Conservation (phyloP, 345 rosid species). For the Chamaenerion angustifolium region DNA sequence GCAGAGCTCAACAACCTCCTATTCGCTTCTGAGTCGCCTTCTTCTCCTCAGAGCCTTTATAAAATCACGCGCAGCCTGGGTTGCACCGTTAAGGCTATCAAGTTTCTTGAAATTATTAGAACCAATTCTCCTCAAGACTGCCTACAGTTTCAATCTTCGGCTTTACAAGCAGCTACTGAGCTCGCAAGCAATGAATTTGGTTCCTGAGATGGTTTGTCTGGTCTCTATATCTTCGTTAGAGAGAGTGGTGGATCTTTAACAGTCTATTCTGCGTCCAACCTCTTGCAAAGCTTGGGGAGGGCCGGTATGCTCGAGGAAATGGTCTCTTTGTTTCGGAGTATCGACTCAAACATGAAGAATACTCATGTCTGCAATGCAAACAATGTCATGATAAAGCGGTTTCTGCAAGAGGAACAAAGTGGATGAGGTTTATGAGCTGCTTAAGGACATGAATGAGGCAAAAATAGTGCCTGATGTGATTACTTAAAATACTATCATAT, state of each 20-base stretch:
- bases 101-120: slow-evolving; percentile 36
- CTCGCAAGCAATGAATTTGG: slow-evolving; percentile 33
- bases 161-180: slow-evolving; percentile 44
- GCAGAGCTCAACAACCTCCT: slow-evolving; percentile 28
- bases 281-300: slow-evolving; percentile 38
- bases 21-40: slow-evolving; percentile 22
- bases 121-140: slow-evolving; percentile 15
- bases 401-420: slow-evolving; percentile 45
- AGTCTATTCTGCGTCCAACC: slow-evolving; percentile 23
- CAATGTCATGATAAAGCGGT: slow-evolving; percentile 40
- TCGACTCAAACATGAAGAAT: slow-evolving; percentile 23
- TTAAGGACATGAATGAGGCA: slow-evolving; percentile 46
- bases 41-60: slow-evolving; percentile 22
- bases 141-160: slow-evolving; percentile 20
- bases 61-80: slow-evolving; percentile 41
- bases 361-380: slow-evolving; percentile 32
- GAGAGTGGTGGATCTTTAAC: slow-evolving; percentile 41
- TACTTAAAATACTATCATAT: slow-evolving; percentile 52
- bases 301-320: slow-evolving; percentile 31
- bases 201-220: slow-evolving; percentile 15
- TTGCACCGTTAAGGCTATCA: slow-evolving; percentile 37
- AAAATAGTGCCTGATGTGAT: slow-evolving; percentile 40
- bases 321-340: slow-evolving; percentile 22
- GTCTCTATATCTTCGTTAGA: slow-evolving; percentile 31
- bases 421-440: slow-evolving; percentile 40